phyloP scores from a whole-genome alignment of 352 stramenopile species.

The Globisporangium nunn region DNA sequence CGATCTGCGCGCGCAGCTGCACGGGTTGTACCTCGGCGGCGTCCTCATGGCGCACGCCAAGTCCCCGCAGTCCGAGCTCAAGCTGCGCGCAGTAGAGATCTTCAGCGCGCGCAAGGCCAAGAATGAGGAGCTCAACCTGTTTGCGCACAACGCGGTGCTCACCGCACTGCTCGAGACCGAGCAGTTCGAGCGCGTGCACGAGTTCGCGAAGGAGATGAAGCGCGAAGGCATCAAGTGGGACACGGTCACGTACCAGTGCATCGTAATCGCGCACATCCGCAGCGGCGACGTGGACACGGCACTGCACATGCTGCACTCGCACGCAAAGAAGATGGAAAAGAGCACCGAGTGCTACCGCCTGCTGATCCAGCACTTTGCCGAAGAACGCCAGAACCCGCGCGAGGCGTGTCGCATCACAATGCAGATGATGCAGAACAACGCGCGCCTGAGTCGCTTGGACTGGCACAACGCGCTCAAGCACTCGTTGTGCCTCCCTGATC shows the following conservation, averaged over 20 bases:
- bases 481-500: constrained; percentile 55
- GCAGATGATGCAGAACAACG: constrained; percentile 83
- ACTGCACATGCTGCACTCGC: constrained; percentile 57
- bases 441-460: constrained; percentile 64
- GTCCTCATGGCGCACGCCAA: constrained; percentile 78
- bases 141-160: constrained; percentile 64
- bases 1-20: constrained; percentile 26
- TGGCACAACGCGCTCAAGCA: constrained; percentile 67
- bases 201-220: constrained; percentile 54
- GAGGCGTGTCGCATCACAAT: constrained; percentile 68
- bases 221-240: constrained; percentile 55
- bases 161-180: constrained; percentile 44
- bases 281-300: constrained; percentile 49
- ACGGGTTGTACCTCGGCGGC: constrained; percentile 49
- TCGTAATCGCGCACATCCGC: constrained; percentile 60
- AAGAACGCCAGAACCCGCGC: constrained; percentile 52
- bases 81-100: constrained; percentile 38
- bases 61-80: constrained; percentile 24
- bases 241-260: constrained; percentile 53
- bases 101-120: constrained; percentile 37
- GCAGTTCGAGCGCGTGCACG: constrained; percentile 50
- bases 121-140: constrained; percentile 48
- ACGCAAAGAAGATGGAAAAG: constrained; percentile 64
- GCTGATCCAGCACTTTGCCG: constrained; percentile 55
- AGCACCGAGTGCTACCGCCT: constrained; percentile 71